These are phyloP conservation scores for Talaromyces ruber DNA, from an alignment of 495 filamentous ascomycete species.

Conservation along the genomic window DNA sequence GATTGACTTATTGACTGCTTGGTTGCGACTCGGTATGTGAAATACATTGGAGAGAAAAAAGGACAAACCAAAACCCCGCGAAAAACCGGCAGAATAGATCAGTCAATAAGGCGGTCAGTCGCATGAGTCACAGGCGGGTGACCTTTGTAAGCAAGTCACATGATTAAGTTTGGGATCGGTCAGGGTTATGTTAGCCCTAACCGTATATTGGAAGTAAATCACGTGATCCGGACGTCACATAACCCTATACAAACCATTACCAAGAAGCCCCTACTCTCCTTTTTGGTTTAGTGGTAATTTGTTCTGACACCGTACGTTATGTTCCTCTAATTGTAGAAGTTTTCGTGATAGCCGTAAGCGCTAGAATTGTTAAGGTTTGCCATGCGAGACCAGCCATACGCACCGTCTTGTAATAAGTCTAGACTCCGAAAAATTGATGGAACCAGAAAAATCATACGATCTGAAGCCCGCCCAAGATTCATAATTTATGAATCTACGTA, in stretches of 20 bases:
- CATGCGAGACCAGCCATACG: neutral
- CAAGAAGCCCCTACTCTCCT: no score
- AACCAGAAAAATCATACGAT: neutral
- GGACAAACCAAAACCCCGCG: neutral
- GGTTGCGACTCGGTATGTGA: neutral
- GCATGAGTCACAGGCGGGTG: neutral
- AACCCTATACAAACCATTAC: no score
- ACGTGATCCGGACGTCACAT: no score
- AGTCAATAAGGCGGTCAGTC: neutral
- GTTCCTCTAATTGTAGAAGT: no score
- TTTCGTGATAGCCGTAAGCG: slow-evolving; percentile 23
- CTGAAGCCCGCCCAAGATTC: neutral
- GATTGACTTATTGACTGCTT: neutral
- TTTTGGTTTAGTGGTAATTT: no score
- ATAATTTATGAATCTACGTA: neutral
- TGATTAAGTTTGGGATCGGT: neutral
- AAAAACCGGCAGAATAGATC: neutral
- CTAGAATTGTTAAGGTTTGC: neutral
- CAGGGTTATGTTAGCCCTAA: neutral
- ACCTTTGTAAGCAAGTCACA: neutral
- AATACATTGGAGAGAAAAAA: neutral
- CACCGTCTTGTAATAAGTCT: neutral
- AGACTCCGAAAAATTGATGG: neutral
- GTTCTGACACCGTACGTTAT: no score
- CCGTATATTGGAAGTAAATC: no score